A percentile compares a stretch with the other conserved stretches of the same genome.
Evolutionary conservation across 2,329 filamentous ascomycete species (phyloP).

Genomic region (Aspergillus quadricinctus): DNA sequence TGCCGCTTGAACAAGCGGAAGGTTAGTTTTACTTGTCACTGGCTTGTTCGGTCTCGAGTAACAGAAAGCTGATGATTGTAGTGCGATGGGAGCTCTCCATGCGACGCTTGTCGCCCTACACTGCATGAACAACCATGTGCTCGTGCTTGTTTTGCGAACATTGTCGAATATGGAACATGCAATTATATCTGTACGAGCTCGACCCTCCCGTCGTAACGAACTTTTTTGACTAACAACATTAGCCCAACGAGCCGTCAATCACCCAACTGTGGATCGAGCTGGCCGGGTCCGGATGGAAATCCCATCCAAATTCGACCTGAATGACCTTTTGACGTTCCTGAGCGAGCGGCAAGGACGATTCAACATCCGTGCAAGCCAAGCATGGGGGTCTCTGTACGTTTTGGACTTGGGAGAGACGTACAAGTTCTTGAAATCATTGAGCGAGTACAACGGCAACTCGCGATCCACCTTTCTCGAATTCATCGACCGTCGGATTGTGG

Average conservation of each 20-base stretch:
- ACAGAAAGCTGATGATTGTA: constrained; percentile 16
- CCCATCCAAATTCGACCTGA: constrained; percentile 37
- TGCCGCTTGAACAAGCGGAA: constrained; percentile 43
- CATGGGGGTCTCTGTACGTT: constrained; percentile 40
- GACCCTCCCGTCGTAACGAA: neutral
- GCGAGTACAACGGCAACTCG: constrained; percentile 35
- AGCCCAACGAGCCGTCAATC: constrained; percentile 43
- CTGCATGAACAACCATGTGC: constrained; percentile 43
- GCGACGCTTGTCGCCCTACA: constrained; percentile 39
- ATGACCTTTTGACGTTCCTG: constrained; percentile 35
- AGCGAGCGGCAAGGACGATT: constrained; percentile 37
- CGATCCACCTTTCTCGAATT: constrained; percentile 41
- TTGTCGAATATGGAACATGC: constrained; percentile 43
- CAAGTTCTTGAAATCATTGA: constrained; percentile 36
- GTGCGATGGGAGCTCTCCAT: constrained; percentile 42
- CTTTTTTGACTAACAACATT: constrained; percentile 14
- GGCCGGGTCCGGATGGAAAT: constrained; percentile 39
- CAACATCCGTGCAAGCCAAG: constrained; percentile 42
- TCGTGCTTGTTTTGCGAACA: constrained; percentile 41
- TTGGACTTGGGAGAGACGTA: constrained; percentile 40
- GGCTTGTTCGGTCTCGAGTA: neutral
- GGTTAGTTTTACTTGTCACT: constrained; percentile 21
- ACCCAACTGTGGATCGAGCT: constrained; percentile 33
- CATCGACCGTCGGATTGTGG: constrained; percentile 41
- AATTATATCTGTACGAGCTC: constrained; percentile 42